phyloP scores from a whole-genome alignment of 2,329 filamentous ascomycete species.

The Fusarium sp. region DNA sequence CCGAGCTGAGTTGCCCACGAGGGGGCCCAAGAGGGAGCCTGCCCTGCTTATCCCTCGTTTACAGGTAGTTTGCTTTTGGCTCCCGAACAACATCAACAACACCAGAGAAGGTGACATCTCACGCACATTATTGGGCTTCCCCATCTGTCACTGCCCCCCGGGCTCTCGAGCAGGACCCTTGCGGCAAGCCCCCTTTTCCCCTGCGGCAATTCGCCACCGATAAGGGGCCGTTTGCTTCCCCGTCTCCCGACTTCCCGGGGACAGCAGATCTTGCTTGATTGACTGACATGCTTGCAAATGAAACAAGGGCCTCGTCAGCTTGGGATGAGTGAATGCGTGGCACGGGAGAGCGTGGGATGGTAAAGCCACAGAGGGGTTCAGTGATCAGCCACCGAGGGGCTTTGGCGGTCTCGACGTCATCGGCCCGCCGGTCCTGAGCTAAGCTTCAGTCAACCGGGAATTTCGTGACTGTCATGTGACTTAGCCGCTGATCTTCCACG shows the following conservation, averaged over 20 bases:
- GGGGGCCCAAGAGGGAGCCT: slow-evolving; percentile 3
- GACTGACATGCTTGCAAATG: slow-evolving; percentile 26
- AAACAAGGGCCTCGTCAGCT: slow-evolving; percentile 43
- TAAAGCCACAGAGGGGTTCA: slow-evolving; percentile 33
- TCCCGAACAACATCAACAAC: slow-evolving; percentile 27
- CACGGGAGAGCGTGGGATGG: slow-evolving; percentile 15
- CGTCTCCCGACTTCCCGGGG: slow-evolving; percentile 17
- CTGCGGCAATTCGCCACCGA: slow-evolving; percentile 36
- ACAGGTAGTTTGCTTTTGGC: slow-evolving; percentile 15
- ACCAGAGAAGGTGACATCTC: slow-evolving; percentile 23
- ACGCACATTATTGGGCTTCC: slow-evolving; percentile 28
- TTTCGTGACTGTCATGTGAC: slow-evolving; percentile 23
- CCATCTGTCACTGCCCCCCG: slow-evolving; percentile 1
- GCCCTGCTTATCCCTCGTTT: slow-evolving; percentile 22
- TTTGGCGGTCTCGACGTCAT: slow-evolving; percentile 35
- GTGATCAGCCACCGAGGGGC: slow-evolving; percentile 30
- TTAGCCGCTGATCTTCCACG: not conserved
- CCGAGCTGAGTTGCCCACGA: slow-evolving; percentile 18
- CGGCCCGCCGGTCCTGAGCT: slow-evolving; percentile 12
- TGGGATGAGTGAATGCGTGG: slow-evolving; percentile 18
- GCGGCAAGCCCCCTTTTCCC: slow-evolving; percentile 26
- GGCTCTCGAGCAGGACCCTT: slow-evolving; percentile 11
- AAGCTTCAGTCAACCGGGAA: not conserved
- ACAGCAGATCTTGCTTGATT: slow-evolving; percentile 31
- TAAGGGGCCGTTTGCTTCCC: slow-evolving; percentile 25